Conservation (phyloP, 495 filamentous ascomycete genomes). For the Pyronema domesticum region DNA sequence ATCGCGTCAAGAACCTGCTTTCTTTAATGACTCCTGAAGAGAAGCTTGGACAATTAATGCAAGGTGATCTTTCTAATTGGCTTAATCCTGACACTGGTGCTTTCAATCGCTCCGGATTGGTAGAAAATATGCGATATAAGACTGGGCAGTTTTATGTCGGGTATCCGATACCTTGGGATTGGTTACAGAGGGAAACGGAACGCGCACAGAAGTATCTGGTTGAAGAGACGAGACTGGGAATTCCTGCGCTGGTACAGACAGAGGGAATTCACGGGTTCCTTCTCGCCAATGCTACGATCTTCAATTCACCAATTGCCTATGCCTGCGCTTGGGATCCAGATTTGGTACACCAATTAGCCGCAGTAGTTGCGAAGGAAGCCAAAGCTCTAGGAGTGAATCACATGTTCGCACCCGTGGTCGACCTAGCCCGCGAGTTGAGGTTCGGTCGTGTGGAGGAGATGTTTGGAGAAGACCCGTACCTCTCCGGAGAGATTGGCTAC, state of each 20-base stretch:
- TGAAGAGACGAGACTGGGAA: constrained; percentile 45
- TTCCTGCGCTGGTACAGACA: constrained; percentile 50
- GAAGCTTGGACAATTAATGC: constrained; percentile 48
- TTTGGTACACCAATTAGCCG: constrained; percentile 43
- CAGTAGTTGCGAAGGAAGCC: constrained; percentile 42
- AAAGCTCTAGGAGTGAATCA: constrained; percentile 47
- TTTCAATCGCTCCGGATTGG: constrained; percentile 47
- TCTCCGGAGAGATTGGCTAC: constrained; percentile 37
- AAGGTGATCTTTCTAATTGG: constrained; percentile 57
- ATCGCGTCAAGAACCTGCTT: constrained; percentile 44
- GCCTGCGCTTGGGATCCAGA: constrained; percentile 46
- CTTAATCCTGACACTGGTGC: constrained; percentile 38
- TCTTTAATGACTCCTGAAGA: constrained; percentile 53
- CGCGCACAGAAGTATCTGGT: constrained; percentile 45
- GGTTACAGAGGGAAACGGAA: constrained; percentile 41
- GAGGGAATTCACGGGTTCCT: constrained; percentile 57
- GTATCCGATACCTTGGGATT: constrained; percentile 43
- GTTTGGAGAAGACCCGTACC: constrained; percentile 45
- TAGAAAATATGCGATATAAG: constrained; percentile 43
- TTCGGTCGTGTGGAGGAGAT: constrained; percentile 57
- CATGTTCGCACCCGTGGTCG: constrained; percentile 48
- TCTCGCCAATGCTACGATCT: constrained; percentile 53
- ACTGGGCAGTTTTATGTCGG: constrained; percentile 54
- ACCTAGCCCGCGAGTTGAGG: constrained; percentile 47
- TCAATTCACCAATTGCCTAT: constrained; percentile 54